Evolutionary conservation across 2,329 filamentous ascomycete species (phyloP).

Genomic region (Aschersonia sp.): DNA sequence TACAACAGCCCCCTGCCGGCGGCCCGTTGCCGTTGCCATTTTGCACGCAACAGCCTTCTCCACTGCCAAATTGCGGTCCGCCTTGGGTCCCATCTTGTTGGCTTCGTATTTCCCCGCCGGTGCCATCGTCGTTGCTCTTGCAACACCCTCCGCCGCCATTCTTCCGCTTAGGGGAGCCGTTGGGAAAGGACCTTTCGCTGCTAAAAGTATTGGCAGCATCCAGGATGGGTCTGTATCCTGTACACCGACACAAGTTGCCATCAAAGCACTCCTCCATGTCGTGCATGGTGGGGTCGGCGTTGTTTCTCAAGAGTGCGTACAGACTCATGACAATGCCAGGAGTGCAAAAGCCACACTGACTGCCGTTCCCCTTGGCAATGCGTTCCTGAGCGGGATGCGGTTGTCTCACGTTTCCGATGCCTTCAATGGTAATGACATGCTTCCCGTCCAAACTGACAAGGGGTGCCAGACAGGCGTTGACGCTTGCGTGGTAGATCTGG

Average conservation of each 20-base stretch:
- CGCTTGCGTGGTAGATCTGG: slow-evolving; percentile 86
- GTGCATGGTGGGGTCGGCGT: slow-evolving; percentile 58
- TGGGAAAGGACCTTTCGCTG: slow-evolving; percentile 24
- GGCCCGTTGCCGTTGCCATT: slow-evolving; percentile 26
- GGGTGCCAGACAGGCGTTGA: slow-evolving; percentile 90
- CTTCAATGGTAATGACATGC: slow-evolving; percentile 95
- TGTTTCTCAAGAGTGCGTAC: slow-evolving; percentile 83
- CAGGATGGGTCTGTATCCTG: slow-evolving; percentile 84
- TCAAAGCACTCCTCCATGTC: slow-evolving; percentile 95
- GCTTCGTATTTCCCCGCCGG: background rate
- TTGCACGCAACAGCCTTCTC: slow-evolving; percentile 59
- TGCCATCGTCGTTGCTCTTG: slow-evolving; percentile 26
- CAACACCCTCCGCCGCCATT: slow-evolving; percentile 11
- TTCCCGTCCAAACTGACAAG: slow-evolving; percentile 91
- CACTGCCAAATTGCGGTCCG: slow-evolving; percentile 8
- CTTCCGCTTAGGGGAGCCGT: slow-evolving; percentile 7
- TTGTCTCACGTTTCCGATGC: slow-evolving; percentile 74
- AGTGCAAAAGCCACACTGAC: slow-evolving; percentile 89
- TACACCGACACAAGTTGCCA: slow-evolving; percentile 90
- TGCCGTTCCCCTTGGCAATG: slow-evolving; percentile 81
- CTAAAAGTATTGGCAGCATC: slow-evolving; percentile 89
- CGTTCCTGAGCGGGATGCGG: slow-evolving; percentile 87
- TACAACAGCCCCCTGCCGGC: slow-evolving; percentile 47
- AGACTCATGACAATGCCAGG: slow-evolving; percentile 97
- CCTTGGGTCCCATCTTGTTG: background rate